Base-by-base conservation (phyloP, 495 filamentous ascomycete species). In the Neurospora sp. region DNA sequence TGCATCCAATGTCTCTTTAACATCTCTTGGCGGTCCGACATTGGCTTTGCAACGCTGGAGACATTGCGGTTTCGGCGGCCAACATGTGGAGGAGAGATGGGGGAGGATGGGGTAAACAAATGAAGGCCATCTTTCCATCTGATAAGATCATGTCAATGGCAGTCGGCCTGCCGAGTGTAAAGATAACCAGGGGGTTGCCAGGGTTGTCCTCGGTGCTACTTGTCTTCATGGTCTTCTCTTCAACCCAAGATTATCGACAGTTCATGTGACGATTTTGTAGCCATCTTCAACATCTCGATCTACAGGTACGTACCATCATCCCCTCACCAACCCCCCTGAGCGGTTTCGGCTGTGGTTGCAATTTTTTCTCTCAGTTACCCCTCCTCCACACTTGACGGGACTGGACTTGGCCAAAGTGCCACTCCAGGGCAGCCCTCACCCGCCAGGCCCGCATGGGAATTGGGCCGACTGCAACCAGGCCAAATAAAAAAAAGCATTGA, bases 271-370 rank as follows among this genome's bases (percentile, higher is more conserved):
- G 27, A 62, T 62, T 16, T 31, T 62, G 54, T 16, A 62, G 54
- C 54, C 54, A 62, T 62, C 5, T 54, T 23, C 12, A 35, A 37
- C 27, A 66, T 66, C 54, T 66, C 54, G 54, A 66, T 66, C 54
- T 66, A 16, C 27, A 9, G 54, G 54, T 66, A 66, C 54, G 48
- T 59, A 59, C 48, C 46, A 27, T 46, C n/a, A 54, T 27, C 46
- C 54, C 54, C 54, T 62, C 27, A 35, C 54, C 54, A 62, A 35
- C 54, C 69, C 71, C 70, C 59, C 44, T 54, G 70, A 79, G 81
- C 81, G 81, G 77, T 80, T 80, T 82, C 81, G 81, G 79, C 77
- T 77, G 59, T 75, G 54, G 23, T 66, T 66, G 27, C 70, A 77
- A 71, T 80, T 82, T 82, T 81, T 77, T 76, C 70, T 54, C 70